Evolutionary conservation across 257 asterid genomes (phyloP).

Genomic region (Marsdenia floribunda): DNA sequence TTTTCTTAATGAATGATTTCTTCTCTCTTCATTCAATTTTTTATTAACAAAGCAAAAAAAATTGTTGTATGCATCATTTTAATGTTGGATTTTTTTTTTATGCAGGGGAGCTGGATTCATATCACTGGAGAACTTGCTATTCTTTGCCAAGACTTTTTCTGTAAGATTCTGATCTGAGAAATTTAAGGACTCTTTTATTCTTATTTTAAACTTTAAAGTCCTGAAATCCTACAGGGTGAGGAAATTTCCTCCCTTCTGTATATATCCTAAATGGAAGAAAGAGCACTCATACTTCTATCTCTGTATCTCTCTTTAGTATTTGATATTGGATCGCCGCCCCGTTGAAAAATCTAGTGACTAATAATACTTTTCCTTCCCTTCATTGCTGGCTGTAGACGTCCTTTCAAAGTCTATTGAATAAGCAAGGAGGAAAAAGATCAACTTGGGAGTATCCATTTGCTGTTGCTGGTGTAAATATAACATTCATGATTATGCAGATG

Average conservation of each 20-base stretch:
- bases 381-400: slow-evolving; percentile 37
- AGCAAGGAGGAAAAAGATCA: slow-evolving; percentile 71
- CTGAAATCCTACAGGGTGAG: neutral
- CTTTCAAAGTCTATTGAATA: slow-evolving; percentile 61
- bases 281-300: neutral
- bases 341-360: neutral
- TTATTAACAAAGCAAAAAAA: neutral
- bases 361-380: neutral
- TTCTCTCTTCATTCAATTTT: too few species aligned
- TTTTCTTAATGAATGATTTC: slow-evolving; percentile 28
- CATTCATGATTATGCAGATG: slow-evolving; percentile 85
- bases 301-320: neutral
- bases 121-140: slow-evolving; percentile 77
- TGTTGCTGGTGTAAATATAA: slow-evolving; percentile 78
- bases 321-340: neutral
- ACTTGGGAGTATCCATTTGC: slow-evolving; percentile 94
- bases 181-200: neutral
- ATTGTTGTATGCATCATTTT: neutral
- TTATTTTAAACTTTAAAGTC: neutral
- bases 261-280: neutral
- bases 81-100: slow-evolving; percentile 5
- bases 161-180: slow-evolving; percentile 29
- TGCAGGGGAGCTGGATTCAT: slow-evolving; percentile 85
- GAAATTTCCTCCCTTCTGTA: neutral
- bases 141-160: slow-evolving; percentile 71